Base-by-base conservation (phyloP, 2,329 filamentous ascomycete species). In the Trichophyton mentagrophytes region DNA sequence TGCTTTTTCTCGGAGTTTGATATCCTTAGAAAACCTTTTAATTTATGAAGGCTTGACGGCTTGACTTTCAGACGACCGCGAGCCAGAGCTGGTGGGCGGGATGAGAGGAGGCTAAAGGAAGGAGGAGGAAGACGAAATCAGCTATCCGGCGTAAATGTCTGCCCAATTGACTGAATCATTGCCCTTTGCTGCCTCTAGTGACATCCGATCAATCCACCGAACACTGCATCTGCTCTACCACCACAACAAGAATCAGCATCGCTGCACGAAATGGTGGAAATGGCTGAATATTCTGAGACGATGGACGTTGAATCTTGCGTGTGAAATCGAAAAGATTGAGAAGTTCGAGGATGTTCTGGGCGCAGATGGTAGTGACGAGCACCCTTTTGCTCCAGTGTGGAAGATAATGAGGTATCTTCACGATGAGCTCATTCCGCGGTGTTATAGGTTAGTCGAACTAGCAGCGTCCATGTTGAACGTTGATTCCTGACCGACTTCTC, bases 241-340 rank as follows among this genome's bases (percentile, higher is more conserved):
- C 71, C 89, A 90, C 68, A 93, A 96, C 77, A 86, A 85, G 70
- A 97, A 96, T 76, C 92, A 97, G 76, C 92, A 97, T 73, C 85
- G 85, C 60, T 79, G 82, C 64, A 82, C 85, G 33, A 83, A 84
- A 69, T 99, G 92, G 92, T 97, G 88, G 84, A 82, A 84, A 67
- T 78, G 77, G 68, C 83, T 96, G 63, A 81, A 81, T 59, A 80
- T 86, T 65, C 80, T 96, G 65, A 84, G 89, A 40, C 86, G 88
- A 55, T 80, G 84, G 61, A 71, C 87, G 7, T 74, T 75, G 7
- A 79, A 80, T 60, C 75, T 96, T 1, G 67, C 79, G 1, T 61
- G 71, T 53, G 77, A 76, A 20, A 64, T 80, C 47, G 65, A 74
- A 62, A 70, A 73, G 17, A 77, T 76, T 65, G 76, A 78, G 61